Percentiles rank a stretch among this genome's conserved stretches.
Evolutionary conservation across 768 basidiomycete genomes (phyloP).

Genomic region (Mycena amicta): DNA sequence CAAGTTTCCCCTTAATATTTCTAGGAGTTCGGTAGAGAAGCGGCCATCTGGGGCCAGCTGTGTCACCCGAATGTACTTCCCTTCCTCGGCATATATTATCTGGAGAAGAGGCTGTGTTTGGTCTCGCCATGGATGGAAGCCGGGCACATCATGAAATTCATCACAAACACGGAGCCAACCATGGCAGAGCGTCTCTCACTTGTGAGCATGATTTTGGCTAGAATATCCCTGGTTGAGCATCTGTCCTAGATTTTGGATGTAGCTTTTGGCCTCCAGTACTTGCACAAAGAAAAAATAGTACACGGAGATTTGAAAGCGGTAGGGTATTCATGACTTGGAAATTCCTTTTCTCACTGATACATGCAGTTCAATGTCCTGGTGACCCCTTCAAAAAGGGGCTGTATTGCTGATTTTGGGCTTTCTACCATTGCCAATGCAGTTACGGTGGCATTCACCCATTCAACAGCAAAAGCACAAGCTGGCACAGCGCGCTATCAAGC

Average conservation of each 20-base stretch:
- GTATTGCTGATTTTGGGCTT: slow-evolving; percentile 55
- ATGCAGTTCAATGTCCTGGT: slow-evolving; percentile 50
- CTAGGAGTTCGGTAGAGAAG: slow-evolving; percentile 21
- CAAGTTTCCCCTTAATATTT: too few species aligned
- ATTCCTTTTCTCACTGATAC: background rate
- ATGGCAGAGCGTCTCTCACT: slow-evolving; percentile 6
- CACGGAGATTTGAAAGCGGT: slow-evolving; percentile 29
- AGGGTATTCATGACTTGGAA: background rate
- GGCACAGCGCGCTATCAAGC: slow-evolving; percentile 41
- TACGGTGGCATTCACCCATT: slow-evolving; percentile 22
- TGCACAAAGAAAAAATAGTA: slow-evolving; percentile 20
- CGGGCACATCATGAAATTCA: slow-evolving; percentile 26
- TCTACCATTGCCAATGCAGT: slow-evolving; percentile 29
- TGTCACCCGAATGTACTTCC: slow-evolving; percentile 27
- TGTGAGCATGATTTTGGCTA: background rate
- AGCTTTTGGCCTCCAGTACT: slow-evolving; percentile 20
- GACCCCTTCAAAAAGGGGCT: slow-evolving; percentile 41
- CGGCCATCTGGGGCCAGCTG: slow-evolving; percentile 24
- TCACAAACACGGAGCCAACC: background rate
- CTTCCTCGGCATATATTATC: slow-evolving; percentile 26
- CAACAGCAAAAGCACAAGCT: slow-evolving; percentile 19
- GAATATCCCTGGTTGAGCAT: background rate
- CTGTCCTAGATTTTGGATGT: slow-evolving; percentile 21
- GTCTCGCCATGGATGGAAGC: slow-evolving; percentile 34
- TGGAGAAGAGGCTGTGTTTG: slow-evolving; percentile 23